Percentiles rank a stretch among this genome's conserved stretches.
Conservation (phyloP, 176 grass and related monocot species). For the Otatea glauca region DNA sequence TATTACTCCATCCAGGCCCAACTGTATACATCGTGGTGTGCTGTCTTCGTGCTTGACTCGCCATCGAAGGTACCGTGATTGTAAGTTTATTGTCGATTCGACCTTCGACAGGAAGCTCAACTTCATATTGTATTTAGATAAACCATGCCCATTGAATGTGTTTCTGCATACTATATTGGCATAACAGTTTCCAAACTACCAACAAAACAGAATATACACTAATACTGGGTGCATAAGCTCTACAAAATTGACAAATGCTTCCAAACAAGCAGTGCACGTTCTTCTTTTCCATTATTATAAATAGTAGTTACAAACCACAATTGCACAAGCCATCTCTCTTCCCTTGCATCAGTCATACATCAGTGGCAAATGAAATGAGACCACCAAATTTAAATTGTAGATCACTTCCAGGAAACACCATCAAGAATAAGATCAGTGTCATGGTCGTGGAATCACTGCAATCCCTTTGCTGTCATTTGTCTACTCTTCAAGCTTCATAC, state of each 20-base stretch:
- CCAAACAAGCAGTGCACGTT: not conserved
- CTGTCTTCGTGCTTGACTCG: no score
- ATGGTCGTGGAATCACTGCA: not conserved
- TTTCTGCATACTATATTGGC: not conserved
- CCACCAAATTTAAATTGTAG: not conserved
- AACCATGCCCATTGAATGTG: not conserved
- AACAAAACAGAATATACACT: not conserved
- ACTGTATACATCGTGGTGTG: no score
- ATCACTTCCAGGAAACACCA: conserved; percentile 19
- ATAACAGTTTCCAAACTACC: not conserved
- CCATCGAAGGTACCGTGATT: not conserved
- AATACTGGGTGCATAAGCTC: not conserved
- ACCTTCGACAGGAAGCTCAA: no score
- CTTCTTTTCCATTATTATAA: not conserved
- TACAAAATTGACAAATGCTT: not conserved
- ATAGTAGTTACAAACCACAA: conserved; percentile 25
- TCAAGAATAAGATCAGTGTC: conserved; percentile 11
- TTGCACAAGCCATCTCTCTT: conserved; percentile 8
- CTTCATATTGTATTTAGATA: not conserved
- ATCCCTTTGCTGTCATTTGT: not conserved
- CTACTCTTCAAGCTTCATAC: not conserved
- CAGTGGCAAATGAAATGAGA: conserved; percentile 6
- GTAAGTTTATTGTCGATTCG: no score
- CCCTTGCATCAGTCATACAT: not conserved
- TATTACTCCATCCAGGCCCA: no score